phyloP scores from a whole-genome alignment of 1,139 yeast species.

The Suhomyces bribrorum region DNA sequence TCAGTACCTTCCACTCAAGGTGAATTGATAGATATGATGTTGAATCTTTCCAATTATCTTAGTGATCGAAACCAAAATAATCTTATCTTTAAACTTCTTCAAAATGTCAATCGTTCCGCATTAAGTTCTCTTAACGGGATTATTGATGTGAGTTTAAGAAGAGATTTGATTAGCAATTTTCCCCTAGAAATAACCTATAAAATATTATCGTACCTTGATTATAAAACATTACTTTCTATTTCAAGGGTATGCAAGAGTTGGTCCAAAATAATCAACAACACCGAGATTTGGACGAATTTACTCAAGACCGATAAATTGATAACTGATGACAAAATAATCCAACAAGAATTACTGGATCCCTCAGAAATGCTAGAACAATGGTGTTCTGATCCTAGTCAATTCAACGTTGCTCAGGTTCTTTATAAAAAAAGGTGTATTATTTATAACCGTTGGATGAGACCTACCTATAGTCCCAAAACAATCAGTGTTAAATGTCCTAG shows the following conservation, averaged over 20 bases:
- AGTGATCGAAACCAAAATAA: slow-evolving; percentile 42
- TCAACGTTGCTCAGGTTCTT: slow-evolving; percentile 51
- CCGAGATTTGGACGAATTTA: slow-evolving; percentile 60
- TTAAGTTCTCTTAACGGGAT: slow-evolving; percentile 66
- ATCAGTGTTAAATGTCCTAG: slow-evolving; percentile 71
- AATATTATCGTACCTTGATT: slow-evolving; percentile 68
- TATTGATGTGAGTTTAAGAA: slow-evolving; percentile 60
- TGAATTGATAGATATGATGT: slow-evolving; percentile 41
- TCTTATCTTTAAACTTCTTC: slow-evolving; percentile 63
- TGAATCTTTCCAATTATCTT: slow-evolving; percentile 36
- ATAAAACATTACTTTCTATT: slow-evolving; percentile 59
- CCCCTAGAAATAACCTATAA: slow-evolving; percentile 78
- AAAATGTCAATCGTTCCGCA: slow-evolving; percentile 64
- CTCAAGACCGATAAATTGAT: slow-evolving; percentile 57
- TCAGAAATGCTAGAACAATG: slow-evolving; percentile 36
- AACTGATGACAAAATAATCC: slow-evolving; percentile 36
- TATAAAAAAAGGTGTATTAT: slow-evolving; percentile 69
- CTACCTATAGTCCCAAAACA: slow-evolving; percentile 66
- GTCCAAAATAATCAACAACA: slow-evolving; percentile 62
- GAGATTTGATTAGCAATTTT: slow-evolving; percentile 69
- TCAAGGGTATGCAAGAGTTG: slow-evolving; percentile 70
- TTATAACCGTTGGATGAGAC: slow-evolving; percentile 80
- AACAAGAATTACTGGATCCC: slow-evolving; percentile 34
- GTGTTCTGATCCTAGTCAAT: slow-evolving; percentile 18
- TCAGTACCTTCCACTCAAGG: slow-evolving; percentile 40